Evolutionary conservation across 1,139 yeast genomes (phyloP).

Genomic region (Sugiyamaella castrensis): DNA sequence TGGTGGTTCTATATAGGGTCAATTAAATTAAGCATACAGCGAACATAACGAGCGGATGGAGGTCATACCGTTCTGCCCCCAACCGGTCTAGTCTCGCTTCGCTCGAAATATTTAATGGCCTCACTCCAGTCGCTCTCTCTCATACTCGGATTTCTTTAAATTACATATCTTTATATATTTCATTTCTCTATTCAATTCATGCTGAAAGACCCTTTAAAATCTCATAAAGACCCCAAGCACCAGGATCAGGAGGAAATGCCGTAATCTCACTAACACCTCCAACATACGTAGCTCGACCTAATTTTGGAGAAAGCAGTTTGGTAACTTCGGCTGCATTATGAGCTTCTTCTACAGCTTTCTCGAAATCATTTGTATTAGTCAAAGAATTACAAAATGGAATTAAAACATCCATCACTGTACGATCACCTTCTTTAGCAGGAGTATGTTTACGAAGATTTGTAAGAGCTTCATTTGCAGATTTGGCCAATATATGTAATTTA

Average conservation of each 20-base stretch:
- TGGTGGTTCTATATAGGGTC: no score
- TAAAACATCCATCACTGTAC: slow-evolving; percentile 54
- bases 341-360: slow-evolving; percentile 40
- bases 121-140: no score
- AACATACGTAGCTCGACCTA: slow-evolving; percentile 50
- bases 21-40: no score
- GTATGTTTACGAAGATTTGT: slow-evolving; percentile 44
- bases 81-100: no score
- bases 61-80: no score
- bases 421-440: slow-evolving; percentile 49
- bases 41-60: no score
- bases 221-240: slow-evolving; percentile 43
- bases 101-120: no score
- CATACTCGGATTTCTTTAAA: no score
- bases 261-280: slow-evolving; percentile 35
- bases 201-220: slow-evolving; percentile 23
- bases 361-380: slow-evolving; percentile 32
- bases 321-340: slow-evolving; percentile 45
- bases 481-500: background rate
- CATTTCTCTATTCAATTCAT: background rate
- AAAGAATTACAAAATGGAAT: slow-evolving; percentile 46
- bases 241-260: slow-evolving; percentile 50
- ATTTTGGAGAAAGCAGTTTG: slow-evolving; percentile 42
- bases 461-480: slow-evolving; percentile 33
- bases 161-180: no score